Percentiles rank a stretch among this genome's conserved stretches.
phyloP scores from a whole-genome alignment of 2,329 filamentous ascomycete genomes.

The Botrytis tulipae region DNA sequence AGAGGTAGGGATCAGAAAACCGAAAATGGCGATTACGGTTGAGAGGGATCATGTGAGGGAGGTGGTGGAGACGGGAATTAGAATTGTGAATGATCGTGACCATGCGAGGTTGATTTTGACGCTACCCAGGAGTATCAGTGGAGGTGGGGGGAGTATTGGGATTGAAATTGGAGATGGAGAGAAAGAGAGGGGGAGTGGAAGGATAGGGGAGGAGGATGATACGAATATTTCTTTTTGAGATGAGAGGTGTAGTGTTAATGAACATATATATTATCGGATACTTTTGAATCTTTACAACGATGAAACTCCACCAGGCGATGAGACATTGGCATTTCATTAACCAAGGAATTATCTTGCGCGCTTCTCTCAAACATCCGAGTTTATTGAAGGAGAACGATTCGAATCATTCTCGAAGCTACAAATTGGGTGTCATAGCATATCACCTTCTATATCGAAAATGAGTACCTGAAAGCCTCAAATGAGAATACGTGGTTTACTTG shows the following conservation, averaged over 20 bases:
- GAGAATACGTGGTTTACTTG: neutral
- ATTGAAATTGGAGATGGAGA: neutral
- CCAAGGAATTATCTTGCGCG: neutral
- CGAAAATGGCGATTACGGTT: conserved; percentile 6
- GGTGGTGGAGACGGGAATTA: neutral
- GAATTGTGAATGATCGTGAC: neutral
- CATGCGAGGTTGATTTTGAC: neutral
- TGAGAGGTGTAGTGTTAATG: neutral
- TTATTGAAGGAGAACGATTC: neutral
- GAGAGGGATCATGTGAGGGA: conserved; percentile 11
- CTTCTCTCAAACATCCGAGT: neutral
- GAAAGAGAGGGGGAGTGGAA: neutral
- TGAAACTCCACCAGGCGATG: neutral
- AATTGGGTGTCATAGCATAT: too few species aligned
- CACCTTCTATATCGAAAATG: too few species aligned
- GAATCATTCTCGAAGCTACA: too few species aligned
- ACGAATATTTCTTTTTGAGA: neutral
- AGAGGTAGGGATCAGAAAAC: neutral
- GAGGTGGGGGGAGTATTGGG: neutral
- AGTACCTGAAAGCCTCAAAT: too few species aligned
- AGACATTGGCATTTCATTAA: neutral
- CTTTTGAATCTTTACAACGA: accelerated
- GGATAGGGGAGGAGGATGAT: neutral
- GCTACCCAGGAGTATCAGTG: neutral
- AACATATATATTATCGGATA: neutral